Base-by-base conservation (phyloP, 1,284 basidiomycete genomes). In the Melanopsichium pennsylvanicum region DNA sequence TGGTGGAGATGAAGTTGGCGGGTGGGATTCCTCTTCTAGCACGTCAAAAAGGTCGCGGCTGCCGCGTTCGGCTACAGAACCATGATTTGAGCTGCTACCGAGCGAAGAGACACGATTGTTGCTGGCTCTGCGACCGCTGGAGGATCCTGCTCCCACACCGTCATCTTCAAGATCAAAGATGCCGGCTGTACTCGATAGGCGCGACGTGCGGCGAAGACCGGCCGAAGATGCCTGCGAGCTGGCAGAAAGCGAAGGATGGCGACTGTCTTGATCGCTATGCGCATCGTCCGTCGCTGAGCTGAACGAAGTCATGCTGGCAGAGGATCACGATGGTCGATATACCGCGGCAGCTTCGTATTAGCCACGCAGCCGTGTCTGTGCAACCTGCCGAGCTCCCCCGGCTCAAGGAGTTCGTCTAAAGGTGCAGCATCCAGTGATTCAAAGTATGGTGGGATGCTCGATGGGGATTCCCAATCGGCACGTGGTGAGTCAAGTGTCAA, bases 141-240 rank as follows among this genome's bases (percentile, higher is more conserved):
- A 25, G n/a, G 50, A 41, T 12, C 19, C 40, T 39, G 47, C 51
- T 16, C 56, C 56, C 33, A 62, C 42, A 38, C 29, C 47, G 35
- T 70, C 70, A 18, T 63, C 59, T 31, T 74, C 68, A 11, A 74
- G 63, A 48, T 71, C 71, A 56, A 71, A 74, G 52, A 74, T 71
- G 36, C 71, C 71, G 18, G 63, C 71, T 27, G 71, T 69, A 25
- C 68, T 71, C 32, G 63, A 68, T n/a, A 67, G 57, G 25, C 63
- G 63, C 29, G 57, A 67, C 6, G 44, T 46, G 31, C 63, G 41
- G 26, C 57, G 63, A 31, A 38, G 38, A 16, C 51, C 59, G 3
- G 59, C 36, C 11, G 52, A 56, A 10, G 63, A 67, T 3, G 62
- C 50, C 36, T 66, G 56, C 31, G 62, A 66, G 51, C 62, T 66